Evolutionary conservation across 768 basidiomycete species (phyloP).

Genomic region (Auriscalpium orientale): DNA sequence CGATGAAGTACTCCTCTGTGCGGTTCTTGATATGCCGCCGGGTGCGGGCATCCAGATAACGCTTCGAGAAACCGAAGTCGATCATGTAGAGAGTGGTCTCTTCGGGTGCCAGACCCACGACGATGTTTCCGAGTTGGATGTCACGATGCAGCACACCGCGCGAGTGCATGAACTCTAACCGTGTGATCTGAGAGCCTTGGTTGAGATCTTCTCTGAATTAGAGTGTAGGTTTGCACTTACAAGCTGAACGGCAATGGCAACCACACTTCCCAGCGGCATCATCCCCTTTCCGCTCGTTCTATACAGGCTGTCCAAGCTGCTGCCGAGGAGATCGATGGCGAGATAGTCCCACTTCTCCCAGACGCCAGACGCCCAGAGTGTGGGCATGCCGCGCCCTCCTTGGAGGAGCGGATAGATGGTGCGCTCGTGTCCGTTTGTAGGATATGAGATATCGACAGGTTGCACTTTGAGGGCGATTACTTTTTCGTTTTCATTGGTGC

Average conservation of each 20-base stretch:
- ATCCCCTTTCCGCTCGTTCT: constrained; percentile 45
- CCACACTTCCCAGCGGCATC: constrained; percentile 67
- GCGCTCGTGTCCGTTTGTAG: constrained; percentile 68
- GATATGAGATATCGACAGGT: constrained; percentile 60
- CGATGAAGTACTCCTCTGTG: constrained; percentile 63
- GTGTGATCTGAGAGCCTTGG: constrained; percentile 41
- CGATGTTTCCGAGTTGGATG: constrained; percentile 74
- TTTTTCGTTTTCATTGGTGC: constrained; percentile 24
- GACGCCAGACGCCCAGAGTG: constrained; percentile 46
- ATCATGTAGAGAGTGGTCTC: constrained; percentile 69
- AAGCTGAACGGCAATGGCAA: constrained; percentile 70
- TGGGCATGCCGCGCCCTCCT: constrained; percentile 69
- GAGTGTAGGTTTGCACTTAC: constrained; percentile 32
- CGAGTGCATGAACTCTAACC: constrained; percentile 71
- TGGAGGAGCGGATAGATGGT: constrained; percentile 61
- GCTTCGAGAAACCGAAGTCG: constrained; percentile 80
- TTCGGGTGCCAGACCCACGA: constrained; percentile 52
- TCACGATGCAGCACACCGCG: constrained; percentile 71
- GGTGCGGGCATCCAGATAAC: constrained; percentile 60
- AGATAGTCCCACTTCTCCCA: constrained; percentile 34
- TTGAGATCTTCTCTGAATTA: background rate
- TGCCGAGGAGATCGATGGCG: constrained; percentile 69
- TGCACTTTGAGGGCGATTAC: constrained; percentile 73
- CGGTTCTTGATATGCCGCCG: constrained; percentile 67
- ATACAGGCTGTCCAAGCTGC: constrained; percentile 59